Evolutionary conservation across 2,329 filamentous ascomycete genomes (phyloP).

Genomic region (Trichoderma citrinoviride): DNA sequence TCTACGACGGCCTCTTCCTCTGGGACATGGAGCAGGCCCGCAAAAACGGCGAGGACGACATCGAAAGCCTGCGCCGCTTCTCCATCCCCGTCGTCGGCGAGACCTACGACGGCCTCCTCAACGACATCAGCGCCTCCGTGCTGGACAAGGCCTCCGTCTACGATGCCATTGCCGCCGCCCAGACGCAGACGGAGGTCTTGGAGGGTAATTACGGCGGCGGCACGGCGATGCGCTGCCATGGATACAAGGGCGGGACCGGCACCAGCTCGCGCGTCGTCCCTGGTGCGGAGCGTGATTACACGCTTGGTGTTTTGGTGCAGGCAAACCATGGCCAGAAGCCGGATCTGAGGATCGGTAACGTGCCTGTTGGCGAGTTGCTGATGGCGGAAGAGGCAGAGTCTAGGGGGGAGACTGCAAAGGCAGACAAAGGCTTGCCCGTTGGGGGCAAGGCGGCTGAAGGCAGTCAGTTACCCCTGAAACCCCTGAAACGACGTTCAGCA

Average conservation of each 20-base stretch:
- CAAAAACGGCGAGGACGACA: neutral
- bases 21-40: constrained; percentile 1
- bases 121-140: neutral
- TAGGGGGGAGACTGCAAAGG: neutral
- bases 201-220: constrained; percentile 1
- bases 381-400: neutral
- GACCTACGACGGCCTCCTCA: neutral
- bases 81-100: neutral
- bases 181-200: neutral
- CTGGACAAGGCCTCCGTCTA: neutral
- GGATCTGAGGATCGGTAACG: neutral
- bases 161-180: neutral
- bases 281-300: neutral
- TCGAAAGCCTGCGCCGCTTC: neutral
- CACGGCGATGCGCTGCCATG: neutral
- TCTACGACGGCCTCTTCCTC: neutral
- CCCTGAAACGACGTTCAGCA: neutral
- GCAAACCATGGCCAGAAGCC: neutral
- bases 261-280: neutral
- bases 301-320: neutral
- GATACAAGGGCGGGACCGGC: neutral
- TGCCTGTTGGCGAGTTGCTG: neutral
- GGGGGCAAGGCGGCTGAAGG: constrained; percentile 5
- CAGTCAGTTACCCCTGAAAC: neutral
- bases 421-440: neutral